Evolutionary conservation across 768 basidiomycete genomes (phyloP), one percentile per base, ranked within the genome.

Genomic region (Amylocystis lapponica): DNA sequence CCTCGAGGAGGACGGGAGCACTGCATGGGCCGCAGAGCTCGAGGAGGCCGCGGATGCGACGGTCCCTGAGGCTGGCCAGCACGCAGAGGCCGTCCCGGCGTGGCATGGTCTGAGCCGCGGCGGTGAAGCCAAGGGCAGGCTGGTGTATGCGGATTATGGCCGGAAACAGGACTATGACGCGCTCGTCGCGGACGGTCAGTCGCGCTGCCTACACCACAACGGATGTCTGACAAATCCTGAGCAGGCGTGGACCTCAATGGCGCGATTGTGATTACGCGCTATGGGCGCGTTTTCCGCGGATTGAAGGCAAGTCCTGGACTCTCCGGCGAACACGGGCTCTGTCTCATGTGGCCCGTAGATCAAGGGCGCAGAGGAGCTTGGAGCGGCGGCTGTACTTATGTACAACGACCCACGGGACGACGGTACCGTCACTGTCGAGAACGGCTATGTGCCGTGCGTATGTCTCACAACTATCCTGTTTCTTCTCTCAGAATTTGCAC

Each of bases 401-500:
- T 94, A 89, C 67, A 81, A 78, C 27, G 92, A 95, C 61, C 83
- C 85, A 13, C 81, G 80, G 22, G 89, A 94, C 57, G 89, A 95
- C 52, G 91, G 91, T 4, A 75, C 67, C 39, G 83, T 90, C 17
- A 87, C 82, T 1, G 70, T 71, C 10, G 73, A 75, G 49, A 90
- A 92, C 45, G 91, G 87, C 10, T 91, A 83, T 57, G 63, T 74
- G 14, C 68, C 81, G 27, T 81, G 57, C 36, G 62, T 53, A 29
- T 27, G 17, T 22, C 13, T 27, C 25, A 17, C 45, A 53, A 34
- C 40, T 8, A 17, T 3, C 23, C n/a, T n/a, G n/a, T n/a, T n/a
- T n/a, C n/a, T n/a, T n/a, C n/a, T n/a, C n/a, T n/a, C n/a, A n/a
- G n/a, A n/a, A n/a, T n/a, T n/a, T n/a, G n/a, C 33, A 20, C 22